A percentile compares a stretch with the other conserved stretches of the same genome.
Evolutionary conservation across 129 eudicot species (phyloP).

Genomic region (Dittrichia graveolens): DNA sequence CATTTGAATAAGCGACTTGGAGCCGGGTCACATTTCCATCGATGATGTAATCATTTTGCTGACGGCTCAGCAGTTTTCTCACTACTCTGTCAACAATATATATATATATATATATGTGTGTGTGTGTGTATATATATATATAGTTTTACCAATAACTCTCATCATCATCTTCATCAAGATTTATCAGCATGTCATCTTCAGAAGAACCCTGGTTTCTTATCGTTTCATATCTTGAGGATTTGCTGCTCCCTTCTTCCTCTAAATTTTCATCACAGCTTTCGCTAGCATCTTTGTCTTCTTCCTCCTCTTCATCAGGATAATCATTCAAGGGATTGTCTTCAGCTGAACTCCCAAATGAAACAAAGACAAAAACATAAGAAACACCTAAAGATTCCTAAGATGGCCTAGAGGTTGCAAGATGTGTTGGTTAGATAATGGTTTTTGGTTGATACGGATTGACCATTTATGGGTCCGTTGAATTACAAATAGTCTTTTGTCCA

Average conservation of each 20-base stretch:
- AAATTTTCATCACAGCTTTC: conserved; percentile 46
- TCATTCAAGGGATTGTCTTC: conserved; percentile 85
- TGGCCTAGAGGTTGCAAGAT: background rate
- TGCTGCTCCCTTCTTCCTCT: conserved; percentile 44
- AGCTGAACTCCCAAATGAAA: conserved; percentile 44
- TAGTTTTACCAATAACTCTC: conserved; percentile 18
- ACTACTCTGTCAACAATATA: too few relatives aligned
- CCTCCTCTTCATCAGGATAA: conserved; percentile 78
- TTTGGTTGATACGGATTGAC: background rate
- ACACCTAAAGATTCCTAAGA: background rate
- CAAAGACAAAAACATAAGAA: conserved; percentile 11
- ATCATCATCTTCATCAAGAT: conserved; percentile 27
- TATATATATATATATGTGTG: too few relatives aligned
- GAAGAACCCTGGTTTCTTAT: conserved; percentile 20
- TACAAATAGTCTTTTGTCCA: background rate
- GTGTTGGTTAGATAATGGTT: background rate
- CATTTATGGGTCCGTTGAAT: too few relatives aligned
- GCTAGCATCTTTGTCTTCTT: conserved; percentile 46
- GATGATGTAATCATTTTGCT: too few relatives aligned
- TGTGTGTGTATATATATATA: too few relatives aligned
- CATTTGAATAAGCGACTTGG: too few relatives aligned
- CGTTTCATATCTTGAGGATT: conserved; percentile 26
- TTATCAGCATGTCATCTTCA: conserved; percentile 29
- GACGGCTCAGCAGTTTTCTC: too few relatives aligned
- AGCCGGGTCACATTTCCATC: too few relatives aligned